These are phyloP conservation scores for Elasticomyces elasticus DNA, from an alignment of 495 filamentous ascomycete species.

Conservation along the genomic window DNA sequence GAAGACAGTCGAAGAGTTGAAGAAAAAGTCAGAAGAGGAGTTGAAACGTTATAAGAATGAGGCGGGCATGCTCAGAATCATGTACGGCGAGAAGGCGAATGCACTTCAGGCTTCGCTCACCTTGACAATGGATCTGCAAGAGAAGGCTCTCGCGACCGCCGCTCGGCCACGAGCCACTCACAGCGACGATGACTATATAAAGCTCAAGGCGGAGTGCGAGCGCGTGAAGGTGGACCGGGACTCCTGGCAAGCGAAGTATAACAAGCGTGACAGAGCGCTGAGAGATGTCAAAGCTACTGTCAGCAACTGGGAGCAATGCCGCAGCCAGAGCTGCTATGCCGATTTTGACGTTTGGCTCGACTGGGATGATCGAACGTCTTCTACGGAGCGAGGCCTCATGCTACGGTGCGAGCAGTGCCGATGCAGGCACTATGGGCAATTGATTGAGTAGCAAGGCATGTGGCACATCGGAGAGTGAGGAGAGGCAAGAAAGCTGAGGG, in stretches of 20 bases:
- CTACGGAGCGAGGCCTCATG: not conserved
- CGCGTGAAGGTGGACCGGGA: not conserved
- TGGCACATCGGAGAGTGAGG: not conserved
- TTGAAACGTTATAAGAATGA: too few species aligned
- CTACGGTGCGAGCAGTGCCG: not conserved
- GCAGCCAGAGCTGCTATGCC: not conserved
- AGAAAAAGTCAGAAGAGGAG: too few species aligned
- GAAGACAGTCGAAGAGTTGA: too few species aligned
- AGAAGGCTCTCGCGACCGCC: too few species aligned
- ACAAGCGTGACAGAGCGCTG: not conserved
- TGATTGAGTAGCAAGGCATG: not conserved
- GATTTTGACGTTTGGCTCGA: not conserved
- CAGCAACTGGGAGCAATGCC: not conserved
- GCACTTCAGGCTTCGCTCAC: too few species aligned
- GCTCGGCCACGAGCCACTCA: too few species aligned
- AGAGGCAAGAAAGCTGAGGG: not conserved
- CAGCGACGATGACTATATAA: too few species aligned
- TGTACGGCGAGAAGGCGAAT: too few species aligned
- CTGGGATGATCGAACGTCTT: not conserved
- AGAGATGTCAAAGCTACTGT: not conserved
- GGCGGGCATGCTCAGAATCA: too few species aligned
- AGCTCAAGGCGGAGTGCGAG: too few species aligned
- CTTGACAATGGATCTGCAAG: too few species aligned
- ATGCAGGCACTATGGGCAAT: slow-evolving; percentile 1
- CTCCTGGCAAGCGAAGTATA: not conserved